These are phyloP conservation scores for Pythium rhizo-oryzae DNA, from an alignment of 352 stramenopile genomes.

Conservation along the genomic window DNA sequence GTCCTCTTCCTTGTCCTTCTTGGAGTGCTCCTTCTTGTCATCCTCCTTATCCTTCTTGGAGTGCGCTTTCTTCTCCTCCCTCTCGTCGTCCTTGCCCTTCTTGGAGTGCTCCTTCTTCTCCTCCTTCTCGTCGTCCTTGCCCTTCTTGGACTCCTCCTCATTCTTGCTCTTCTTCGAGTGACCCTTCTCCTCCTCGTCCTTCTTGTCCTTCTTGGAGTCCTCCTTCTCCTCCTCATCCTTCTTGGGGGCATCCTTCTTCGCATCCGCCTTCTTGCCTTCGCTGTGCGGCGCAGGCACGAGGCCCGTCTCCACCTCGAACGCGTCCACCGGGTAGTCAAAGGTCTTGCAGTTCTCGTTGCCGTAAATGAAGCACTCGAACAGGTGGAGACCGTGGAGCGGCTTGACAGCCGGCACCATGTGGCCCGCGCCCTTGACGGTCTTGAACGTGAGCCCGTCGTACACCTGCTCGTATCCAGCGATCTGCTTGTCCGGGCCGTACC, in stretches of 20 bases:
- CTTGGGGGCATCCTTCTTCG: conserved; percentile 2
- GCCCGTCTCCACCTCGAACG: conserved; percentile 50
- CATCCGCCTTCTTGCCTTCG: background rate
- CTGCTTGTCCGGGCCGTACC: conserved; percentile 66
- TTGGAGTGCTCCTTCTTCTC: background rate
- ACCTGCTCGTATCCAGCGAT: conserved; percentile 84
- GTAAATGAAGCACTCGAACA: conserved; percentile 80
- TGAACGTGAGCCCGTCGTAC: conserved; percentile 82
- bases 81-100: background rate
- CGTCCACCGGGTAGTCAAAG: conserved; percentile 57
- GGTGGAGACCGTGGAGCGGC: conserved; percentile 59
- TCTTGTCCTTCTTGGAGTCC: background rate
- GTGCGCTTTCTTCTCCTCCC: background rate
- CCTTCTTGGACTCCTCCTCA: background rate
- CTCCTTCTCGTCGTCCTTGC: background rate
- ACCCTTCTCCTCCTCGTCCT: background rate
- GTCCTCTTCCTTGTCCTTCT: background rate
- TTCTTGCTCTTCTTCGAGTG: background rate
- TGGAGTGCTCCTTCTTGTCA: background rate
- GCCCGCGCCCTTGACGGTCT: conserved; percentile 91
- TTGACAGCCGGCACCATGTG: conserved; percentile 85
- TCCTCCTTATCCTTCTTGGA: background rate
- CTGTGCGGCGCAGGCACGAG: conserved; percentile 8
- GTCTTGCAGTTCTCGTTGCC: conserved; percentile 48
- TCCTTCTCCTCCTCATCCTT: conserved; percentile 1